Conservation (phyloP, 1,284 basidiomycete species). For the Puccinia hordei region DNA sequence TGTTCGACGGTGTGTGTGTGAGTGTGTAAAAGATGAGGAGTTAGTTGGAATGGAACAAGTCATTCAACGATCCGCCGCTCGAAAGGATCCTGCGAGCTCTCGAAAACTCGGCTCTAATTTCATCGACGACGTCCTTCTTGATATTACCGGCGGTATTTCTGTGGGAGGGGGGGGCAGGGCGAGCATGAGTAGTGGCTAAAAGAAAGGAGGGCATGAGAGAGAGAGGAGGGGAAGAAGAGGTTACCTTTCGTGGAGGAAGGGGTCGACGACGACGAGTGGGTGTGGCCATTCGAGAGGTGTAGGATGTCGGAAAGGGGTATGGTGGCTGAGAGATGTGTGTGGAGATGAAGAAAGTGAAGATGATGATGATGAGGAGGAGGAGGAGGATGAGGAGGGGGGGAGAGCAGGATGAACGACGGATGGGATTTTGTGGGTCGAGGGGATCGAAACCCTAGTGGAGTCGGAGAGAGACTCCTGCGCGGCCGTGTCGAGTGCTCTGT, state of each 20-base stretch:
- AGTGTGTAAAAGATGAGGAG: too few species aligned
- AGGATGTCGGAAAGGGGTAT: not conserved
- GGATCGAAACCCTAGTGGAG: not conserved
- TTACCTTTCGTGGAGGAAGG: conserved; percentile 26
- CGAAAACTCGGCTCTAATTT: conserved; percentile 3
- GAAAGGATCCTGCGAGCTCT: not conserved
- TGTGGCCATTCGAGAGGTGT: not conserved
- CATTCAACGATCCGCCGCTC: not conserved
- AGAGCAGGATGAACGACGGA: not conserved
- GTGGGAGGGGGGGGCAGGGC: not conserved
- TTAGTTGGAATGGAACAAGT: not conserved
- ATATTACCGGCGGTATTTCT: conserved; percentile 37
- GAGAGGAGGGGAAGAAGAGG: too few species aligned
- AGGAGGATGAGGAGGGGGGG: not conserved
- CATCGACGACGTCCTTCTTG: not conserved
- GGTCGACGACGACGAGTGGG: conserved; percentile 22
- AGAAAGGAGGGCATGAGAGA: not conserved
- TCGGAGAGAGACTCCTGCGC: not conserved
- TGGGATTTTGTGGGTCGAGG: too few species aligned
- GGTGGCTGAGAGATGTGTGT: too few species aligned
- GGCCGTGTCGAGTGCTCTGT: too few species aligned
- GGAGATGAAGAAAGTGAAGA: not conserved
- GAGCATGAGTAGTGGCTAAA: not conserved
- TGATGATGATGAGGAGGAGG: not conserved
- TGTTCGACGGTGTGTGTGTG: too few species aligned